A percentile compares a stretch with the other conserved stretches of the same genome.
Conservation (phyloP, 1,284 basidiomycete species). For the Schizophyllum amplum region DNA sequence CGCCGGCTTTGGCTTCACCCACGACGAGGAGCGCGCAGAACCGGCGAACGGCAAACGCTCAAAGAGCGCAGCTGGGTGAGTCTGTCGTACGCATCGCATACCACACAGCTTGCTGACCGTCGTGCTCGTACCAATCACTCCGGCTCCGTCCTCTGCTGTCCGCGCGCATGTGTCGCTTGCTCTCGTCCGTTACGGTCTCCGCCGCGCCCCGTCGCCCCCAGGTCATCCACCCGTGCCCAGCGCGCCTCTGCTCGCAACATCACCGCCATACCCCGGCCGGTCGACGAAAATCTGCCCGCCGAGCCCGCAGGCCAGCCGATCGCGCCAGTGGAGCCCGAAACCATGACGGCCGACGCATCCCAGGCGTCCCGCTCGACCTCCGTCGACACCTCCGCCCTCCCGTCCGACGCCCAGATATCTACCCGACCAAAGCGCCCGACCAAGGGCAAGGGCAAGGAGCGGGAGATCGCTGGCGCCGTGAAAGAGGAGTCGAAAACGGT, state of each 20-base stretch:
- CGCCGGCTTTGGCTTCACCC: conserved; percentile 2
- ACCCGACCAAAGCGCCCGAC: conserved; percentile 29
- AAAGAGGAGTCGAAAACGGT: conserved; percentile 61
- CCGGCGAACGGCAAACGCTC: conserved; percentile 5
- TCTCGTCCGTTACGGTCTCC: conserved; percentile 10
- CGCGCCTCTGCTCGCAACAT: conserved; percentile 66
- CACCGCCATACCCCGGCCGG: conserved; percentile 29
- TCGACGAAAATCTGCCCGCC: not conserved
- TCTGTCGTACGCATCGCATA: conserved; percentile 12
- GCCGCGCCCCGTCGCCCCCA: conserved; percentile 19
- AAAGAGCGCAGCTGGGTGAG: conserved; percentile 3
- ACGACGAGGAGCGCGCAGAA: conserved; percentile 1
- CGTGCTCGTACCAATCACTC: not conserved
- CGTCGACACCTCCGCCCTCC: conserved; percentile 53
- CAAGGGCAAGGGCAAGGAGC: conserved; percentile 64
- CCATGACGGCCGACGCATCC: conserved; percentile 25
- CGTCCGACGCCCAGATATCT: conserved; percentile 18
- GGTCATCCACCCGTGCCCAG: conserved; percentile 60
- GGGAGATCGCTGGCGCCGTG: conserved; percentile 42
- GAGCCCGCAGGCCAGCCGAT: not conserved
- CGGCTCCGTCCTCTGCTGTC: conserved; percentile 7
- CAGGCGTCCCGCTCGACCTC: conserved; percentile 32
- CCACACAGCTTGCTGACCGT: conserved; percentile 3
- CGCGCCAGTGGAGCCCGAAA: conserved; percentile 13
- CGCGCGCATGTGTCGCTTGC: conserved; percentile 9